Evolutionary conservation across 2,329 filamentous ascomycete species (phyloP).

Genomic region (Rutstroemia sp.): DNA sequence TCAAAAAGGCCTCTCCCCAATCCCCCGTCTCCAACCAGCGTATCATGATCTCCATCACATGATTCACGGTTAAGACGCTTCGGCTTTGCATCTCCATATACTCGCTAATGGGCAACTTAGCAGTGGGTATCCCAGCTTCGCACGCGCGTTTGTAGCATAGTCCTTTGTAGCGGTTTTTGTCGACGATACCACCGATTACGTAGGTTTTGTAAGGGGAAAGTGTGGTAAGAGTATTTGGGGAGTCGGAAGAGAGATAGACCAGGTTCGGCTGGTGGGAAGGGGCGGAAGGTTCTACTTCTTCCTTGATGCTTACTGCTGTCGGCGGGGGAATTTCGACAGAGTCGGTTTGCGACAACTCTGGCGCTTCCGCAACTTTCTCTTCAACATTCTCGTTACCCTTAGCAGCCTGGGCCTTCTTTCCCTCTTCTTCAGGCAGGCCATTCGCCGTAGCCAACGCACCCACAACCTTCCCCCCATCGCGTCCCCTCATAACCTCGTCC

Average conservation of each 20-base stretch:
- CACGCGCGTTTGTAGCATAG: slow-evolving; percentile 80
- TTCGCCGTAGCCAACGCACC: slow-evolving; percentile 33
- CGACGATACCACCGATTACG: slow-evolving; percentile 88
- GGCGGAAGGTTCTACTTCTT: neutral
- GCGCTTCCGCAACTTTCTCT: neutral
- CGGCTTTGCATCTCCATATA: slow-evolving; percentile 87
- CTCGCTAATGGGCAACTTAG: slow-evolving; percentile 88
- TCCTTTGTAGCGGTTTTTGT: slow-evolving; percentile 93
- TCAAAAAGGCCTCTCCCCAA: slow-evolving; percentile 84
- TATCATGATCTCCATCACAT: slow-evolving; percentile 95
- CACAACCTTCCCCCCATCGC: slow-evolving; percentile 47
- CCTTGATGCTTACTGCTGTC: neutral
- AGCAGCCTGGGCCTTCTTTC: neutral
- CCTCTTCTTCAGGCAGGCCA: neutral
- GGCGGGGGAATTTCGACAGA: neutral
- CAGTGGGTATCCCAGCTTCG: slow-evolving; percentile 72
- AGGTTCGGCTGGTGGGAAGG: slow-evolving; percentile 35
- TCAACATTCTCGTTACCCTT: neutral
- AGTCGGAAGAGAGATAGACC: slow-evolving; percentile 88
- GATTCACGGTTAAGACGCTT: slow-evolving; percentile 84
- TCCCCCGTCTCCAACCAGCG: slow-evolving; percentile 84
- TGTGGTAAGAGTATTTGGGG: slow-evolving; percentile 72
- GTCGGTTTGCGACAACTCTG: neutral
- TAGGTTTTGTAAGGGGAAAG: slow-evolving; percentile 87
- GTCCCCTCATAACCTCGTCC: slow-evolving; percentile 56